These are phyloP conservation scores for Malus hybrid DNA, from an alignment of 331 rosid species.

Conservation along the genomic window DNA sequence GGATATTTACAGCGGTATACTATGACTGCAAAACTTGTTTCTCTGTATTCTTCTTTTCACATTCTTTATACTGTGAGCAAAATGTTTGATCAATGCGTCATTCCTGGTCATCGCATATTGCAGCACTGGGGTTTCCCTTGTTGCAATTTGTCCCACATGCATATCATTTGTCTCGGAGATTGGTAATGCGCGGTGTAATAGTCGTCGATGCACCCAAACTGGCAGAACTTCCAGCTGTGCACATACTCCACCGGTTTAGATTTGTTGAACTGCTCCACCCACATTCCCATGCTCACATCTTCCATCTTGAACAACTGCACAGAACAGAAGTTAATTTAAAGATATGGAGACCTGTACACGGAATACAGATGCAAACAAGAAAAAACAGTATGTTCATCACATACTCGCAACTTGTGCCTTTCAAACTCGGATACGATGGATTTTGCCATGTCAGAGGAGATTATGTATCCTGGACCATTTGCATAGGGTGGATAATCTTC, in stretches of 20 bases:
- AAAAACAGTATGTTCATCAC: not conserved
- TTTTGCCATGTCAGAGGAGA: slow-evolving; percentile 66
- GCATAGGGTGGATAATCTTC: slow-evolving; percentile 95
- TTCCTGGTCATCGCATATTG: slow-evolving; percentile 66
- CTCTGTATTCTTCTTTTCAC: not conserved
- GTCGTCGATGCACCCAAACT: slow-evolving; percentile 76
- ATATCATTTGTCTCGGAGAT: slow-evolving; percentile 85
- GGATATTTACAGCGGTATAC: slow-evolving; percentile 31
- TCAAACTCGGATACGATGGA: slow-evolving; percentile 67
- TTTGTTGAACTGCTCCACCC: slow-evolving; percentile 75
- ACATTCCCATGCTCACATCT: slow-evolving; percentile 98
- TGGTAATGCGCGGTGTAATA: slow-evolving; percentile 87
- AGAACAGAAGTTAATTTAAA: not conserved
- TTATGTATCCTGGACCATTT: slow-evolving; percentile 84
- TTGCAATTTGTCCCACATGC: slow-evolving; percentile 80
- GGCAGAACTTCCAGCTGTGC: slow-evolving; percentile 80
- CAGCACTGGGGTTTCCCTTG: slow-evolving; percentile 70
- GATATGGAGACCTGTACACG: too few species aligned
- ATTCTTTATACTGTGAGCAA: not conserved
- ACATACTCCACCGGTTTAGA: slow-evolving; percentile 49
- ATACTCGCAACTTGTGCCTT: slow-evolving; percentile 54
- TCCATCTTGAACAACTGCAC: slow-evolving; percentile 92
- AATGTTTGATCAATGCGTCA: not conserved
- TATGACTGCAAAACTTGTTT: slow-evolving; percentile 29
- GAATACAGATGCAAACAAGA: not conserved